phyloP scores from a whole-genome alignment of 805 yeast genomes.

The Hanseniaspora pseudoguilliermondii region DNA sequence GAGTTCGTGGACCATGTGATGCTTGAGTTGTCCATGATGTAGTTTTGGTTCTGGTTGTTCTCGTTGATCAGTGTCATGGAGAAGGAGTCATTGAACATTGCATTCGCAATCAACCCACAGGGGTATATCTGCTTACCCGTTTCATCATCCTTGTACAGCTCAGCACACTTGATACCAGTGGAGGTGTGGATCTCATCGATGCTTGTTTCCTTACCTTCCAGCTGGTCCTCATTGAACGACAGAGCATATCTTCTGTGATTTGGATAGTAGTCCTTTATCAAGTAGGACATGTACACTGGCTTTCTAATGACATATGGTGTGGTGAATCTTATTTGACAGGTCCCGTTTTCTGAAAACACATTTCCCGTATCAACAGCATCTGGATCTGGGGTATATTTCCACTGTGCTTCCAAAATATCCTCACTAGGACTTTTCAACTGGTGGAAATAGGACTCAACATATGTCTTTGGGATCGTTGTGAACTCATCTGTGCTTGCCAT shows the following conservation, averaged over 20 bases:
- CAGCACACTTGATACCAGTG: conserved; percentile 47
- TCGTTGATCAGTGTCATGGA: conserved; percentile 28
- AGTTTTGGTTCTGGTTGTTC: conserved; percentile 10
- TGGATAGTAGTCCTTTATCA: conserved; percentile 78
- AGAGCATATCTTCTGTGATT: conserved; percentile 90
- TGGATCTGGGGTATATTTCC: conserved; percentile 41
- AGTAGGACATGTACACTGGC: conserved; percentile 67
- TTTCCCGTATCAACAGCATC: conserved; percentile 26
- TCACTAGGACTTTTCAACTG: conserved; percentile 24
- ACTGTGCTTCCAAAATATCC: conserved; percentile 38
- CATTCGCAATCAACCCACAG: conserved; percentile 90
- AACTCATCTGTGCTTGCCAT: conserved; percentile 36
- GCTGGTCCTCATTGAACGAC: conserved; percentile 74
- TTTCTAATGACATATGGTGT: conserved; percentile 60
- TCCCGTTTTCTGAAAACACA: conserved; percentile 33
- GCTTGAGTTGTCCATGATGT: conserved; percentile 37
- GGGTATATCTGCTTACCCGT: conserved; percentile 64
- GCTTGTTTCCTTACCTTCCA: conserved; percentile 61
- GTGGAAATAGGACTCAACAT: conserved; percentile 47
- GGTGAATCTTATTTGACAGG: conserved; percentile 62
- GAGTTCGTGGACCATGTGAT: conserved; percentile 82
- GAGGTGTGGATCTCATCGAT: conserved; percentile 37
- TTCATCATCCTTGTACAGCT: conserved; percentile 39
- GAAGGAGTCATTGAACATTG: conserved; percentile 81
- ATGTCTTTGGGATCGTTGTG: conserved; percentile 43